Base-by-base conservation (phyloP, 1,284 basidiomycete species). In the Gastroboletus turbinatus region DNA sequence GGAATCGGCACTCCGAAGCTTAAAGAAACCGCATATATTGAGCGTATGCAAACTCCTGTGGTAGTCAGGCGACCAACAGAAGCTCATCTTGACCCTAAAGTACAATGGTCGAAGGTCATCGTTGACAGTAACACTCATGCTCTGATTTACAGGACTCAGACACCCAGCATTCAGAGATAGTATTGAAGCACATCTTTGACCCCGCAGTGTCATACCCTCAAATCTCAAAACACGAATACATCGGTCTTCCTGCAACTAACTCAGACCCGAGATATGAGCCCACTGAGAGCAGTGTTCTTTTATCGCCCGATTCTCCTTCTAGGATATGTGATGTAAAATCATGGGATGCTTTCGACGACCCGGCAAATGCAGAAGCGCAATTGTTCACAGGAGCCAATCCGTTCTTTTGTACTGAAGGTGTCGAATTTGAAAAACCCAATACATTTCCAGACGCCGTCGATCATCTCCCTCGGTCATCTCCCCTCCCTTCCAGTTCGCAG, bases 391-490 rank as follows among this genome's bases (percentile, higher is more conserved):
- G 39, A 23, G 5, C 17, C 42, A 52, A 29, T 47, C n/a, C 29
- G 2, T 42, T 52, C 13, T 32, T 36, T 45, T 16, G 27, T 29
- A 16, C 35, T 23, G 27, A 38, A 25, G 17, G 10, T 7, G 16
- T 27, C 36, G 38, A 40, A 29, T 4, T 9, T 19, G 45, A 27
- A 19, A 40, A 25, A 16, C 11, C 53, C 16, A 10, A 40, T 39
- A 25, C 19, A 40, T 44, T 13, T 21, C 36, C 36, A 30, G 52
- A 55, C 11, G n/a, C 2, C 19, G n/a, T 52, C 27, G 42, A 43
- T 38, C 38, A 45, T 33, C 52, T 68, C 14, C 59, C 61, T 32
- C 55, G 39, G 32, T 70, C 63, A 48, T 65, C 67, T 19, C 69
- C 65, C 17, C 55, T 58, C 23, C 17, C 50, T 39, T 59, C 59